Conservation (phyloP, 2,329 filamentous ascomycete species). For the Trichocomaceae sp. region DNA sequence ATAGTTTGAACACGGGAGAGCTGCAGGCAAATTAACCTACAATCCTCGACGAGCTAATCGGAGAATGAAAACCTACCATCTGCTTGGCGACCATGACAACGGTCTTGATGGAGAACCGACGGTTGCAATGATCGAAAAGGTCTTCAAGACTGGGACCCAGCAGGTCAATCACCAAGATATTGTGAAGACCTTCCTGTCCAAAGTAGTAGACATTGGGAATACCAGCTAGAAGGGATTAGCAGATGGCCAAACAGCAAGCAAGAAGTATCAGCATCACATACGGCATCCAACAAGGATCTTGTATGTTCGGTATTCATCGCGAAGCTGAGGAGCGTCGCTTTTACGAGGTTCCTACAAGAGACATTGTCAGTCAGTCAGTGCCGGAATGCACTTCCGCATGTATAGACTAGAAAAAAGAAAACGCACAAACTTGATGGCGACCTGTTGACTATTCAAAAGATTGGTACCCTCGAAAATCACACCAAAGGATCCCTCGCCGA, state of each 20-base stretch:
- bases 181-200: conserved; percentile 95
- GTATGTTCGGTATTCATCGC: conserved; percentile 98
- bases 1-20: conserved; percentile 88
- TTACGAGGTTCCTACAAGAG: conserved; percentile 81
- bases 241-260: conserved; percentile 15
- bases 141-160: conserved; percentile 93
- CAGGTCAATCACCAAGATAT: conserved; percentile 96
- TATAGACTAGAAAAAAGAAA: too few relatives aligned
- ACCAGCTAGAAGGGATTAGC: conserved; percentile 60
- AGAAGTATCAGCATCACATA: conserved; percentile 51
- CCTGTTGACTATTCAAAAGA: conserved; percentile 96
- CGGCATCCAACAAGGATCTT: conserved; percentile 99
- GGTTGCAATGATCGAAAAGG: conserved; percentile 93
- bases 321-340: conserved; percentile 93
- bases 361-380: conserved; percentile 27
- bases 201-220: conserved; percentile 99
- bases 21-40: conserved; percentile 39
- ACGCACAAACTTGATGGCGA: conserved; percentile 98
- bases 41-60: not conserved
- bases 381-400: conserved; percentile 7
- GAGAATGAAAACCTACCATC: conserved; percentile 61
- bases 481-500: conserved; percentile 96
- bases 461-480: conserved; percentile 99
- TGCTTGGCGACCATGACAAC: conserved; percentile 99
- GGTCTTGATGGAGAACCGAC: conserved; percentile 93